Evolutionary conservation across 805 yeast genomes (phyloP), one percentile per base, ranked within the genome.

Genomic region (Candida pini): DNA sequence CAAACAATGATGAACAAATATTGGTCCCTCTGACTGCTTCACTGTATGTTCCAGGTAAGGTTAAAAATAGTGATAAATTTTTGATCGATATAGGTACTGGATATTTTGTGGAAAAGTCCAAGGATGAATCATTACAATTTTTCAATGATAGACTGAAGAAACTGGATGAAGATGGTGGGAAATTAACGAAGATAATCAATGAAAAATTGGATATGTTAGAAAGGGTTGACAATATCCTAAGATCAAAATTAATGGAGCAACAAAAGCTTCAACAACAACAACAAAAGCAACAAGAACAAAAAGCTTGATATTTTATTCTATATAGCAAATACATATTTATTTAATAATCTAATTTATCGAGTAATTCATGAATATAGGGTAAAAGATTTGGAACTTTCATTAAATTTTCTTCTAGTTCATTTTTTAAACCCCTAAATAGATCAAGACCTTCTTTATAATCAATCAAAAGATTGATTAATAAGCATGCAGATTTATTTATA

Each of bases 21-120:
- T 64, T 92, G 43, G 86, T 92, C 1, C 98, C 98, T 5, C 68
- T 94, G 41, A 86, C 97, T 0, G 70, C 88, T 14, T 86, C 96
- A 0, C 64, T 92, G 26, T 92, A 92, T 47, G 81, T 92, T 18
- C 95, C 96, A 4, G 98, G 97, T 2, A 73, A 66, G 35, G 70
- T 85, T 33, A 66, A 69, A 28, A 76, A 81, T 38, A 71, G 71
- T 33, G 71, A 79, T 40, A 77, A 71, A 39, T 92, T 81, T 49
- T 66, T 92, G 55, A 96, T 92, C 8, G 98, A 92, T 54, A 80
- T 92, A 18, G 98, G 98, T 23, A 92, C 98, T 0, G 97, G 97
- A 3, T 92, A 92, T 56, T 92, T 73, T 54, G 89, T 88, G 13
- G 96, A 87, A 54, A 92, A 92, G 60, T 59, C 59, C 31, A 73